Evolutionary conservation across 1,284 basidiomycete species (phyloP), one percentile per base, ranked within the genome.

Genomic region (Porphyrellus sp.): DNA sequence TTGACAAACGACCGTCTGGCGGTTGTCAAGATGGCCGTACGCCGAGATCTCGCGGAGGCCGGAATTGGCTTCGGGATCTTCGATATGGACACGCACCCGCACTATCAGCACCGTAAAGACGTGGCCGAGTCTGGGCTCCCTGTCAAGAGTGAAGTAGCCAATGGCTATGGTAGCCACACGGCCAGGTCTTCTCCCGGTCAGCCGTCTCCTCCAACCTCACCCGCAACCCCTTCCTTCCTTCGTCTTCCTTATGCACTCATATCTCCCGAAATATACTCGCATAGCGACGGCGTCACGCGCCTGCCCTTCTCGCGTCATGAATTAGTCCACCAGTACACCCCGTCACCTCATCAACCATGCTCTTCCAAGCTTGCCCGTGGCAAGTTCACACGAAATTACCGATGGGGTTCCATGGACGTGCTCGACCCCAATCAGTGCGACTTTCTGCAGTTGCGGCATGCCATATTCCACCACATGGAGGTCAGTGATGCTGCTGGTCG

Each of bases 1-100:
- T 79, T 98, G 63, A 93, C 93, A 46, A 94, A 94, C 70, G 93
- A 97, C 64, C 82, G 86, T 54, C 78, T 92, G 49, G 79, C 80
- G 41, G 80, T 81, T 51, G 80, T 91, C 69, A 90, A 91, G 70
- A 71, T 83, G 62, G 89, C 86, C 55, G 78, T 92, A 62, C 80
- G 87, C 59, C 73, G 82, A 61, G 88, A 90, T 72, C 77, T 92
- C 44, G 86, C 86, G 24, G 81, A 83, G 54, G 85, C 85, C 35
- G 89, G 89, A 54, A 89, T 92, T 66, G 86, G 86, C 52, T 91
- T 91, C 70, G 87, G 87, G 58, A 88, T 91, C 55, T 90, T 90
- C 72, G 88, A 90, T 74, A 74, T 80, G 66, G 82, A 85, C 65
- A 74, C 71, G 55, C 76, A 77, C 60, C 63, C 75, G 54, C 76